These are phyloP conservation scores for Trametes cingulata DNA, from an alignment of 768 basidiomycete species.

Conservation along the genomic window DNA sequence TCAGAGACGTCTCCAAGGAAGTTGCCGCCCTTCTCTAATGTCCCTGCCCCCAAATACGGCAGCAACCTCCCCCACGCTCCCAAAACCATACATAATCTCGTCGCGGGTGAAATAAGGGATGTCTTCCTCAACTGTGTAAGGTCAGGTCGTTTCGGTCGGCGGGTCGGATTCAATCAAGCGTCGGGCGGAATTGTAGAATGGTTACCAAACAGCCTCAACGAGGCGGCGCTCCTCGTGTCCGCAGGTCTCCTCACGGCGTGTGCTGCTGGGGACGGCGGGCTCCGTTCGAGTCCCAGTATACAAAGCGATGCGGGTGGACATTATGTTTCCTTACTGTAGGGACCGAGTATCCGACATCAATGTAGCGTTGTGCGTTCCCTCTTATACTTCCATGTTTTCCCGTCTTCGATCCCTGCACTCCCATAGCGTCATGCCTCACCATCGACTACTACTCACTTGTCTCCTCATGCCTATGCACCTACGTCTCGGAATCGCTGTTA, in stretches of 20 bases:
- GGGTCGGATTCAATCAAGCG: neutral
- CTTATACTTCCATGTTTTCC: neutral
- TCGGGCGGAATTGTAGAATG: neutral
- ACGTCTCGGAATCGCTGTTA: no score
- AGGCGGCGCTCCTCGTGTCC: neutral
- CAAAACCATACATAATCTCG: neutral
- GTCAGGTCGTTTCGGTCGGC: neutral
- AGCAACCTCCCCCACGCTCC: neutral
- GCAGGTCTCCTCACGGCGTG: neutral
- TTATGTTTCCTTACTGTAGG: conserved; percentile 19
- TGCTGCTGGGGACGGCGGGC: neutral
- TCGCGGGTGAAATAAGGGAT: conserved; percentile 15
- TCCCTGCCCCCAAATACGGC: neutral
- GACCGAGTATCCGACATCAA: conserved; percentile 15
- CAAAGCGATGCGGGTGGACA: conserved; percentile 2
- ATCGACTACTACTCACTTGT: no score
- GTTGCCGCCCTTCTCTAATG: conserved; percentile 18
- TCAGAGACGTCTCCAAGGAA: conserved; percentile 38
- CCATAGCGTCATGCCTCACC: neutral
- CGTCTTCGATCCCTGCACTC: neutral
- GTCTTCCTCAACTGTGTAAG: neutral
- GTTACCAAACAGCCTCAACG: neutral
- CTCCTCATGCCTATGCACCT: no score
- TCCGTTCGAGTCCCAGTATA: neutral
- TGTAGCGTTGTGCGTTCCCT: conserved; percentile 13